These are phyloP conservation scores for Mucor lusitanicus DNA, from an alignment of 371 early-diverging fungal species.

Conservation along the genomic window DNA sequence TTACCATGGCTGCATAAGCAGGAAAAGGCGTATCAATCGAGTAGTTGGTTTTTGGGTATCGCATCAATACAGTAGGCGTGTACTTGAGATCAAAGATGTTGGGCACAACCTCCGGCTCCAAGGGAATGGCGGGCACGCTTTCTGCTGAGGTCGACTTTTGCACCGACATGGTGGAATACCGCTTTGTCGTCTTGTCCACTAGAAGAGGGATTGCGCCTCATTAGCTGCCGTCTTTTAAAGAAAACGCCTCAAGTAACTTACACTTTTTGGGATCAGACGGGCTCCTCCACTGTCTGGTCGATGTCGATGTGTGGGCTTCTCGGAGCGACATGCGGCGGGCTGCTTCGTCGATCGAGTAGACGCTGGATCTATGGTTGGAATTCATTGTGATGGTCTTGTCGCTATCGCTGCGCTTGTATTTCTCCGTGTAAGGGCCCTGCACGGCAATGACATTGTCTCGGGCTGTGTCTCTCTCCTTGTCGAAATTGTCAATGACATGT, in stretches of 20 bases:
- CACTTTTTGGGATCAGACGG: slow-evolving; percentile 25
- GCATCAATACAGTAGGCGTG: slow-evolving; percentile 40
- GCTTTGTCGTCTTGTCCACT: not conserved
- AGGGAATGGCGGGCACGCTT: slow-evolving; percentile 1
- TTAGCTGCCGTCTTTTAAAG: not conserved
- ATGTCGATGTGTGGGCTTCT: not conserved
- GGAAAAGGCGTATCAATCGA: slow-evolving; percentile 57
- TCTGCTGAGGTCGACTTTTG: slow-evolving; percentile 1
- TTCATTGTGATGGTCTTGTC: slow-evolving; percentile 14
- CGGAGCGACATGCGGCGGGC: not conserved
- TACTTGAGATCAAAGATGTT: slow-evolving; percentile 46
- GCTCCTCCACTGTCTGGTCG: slow-evolving; percentile 26
- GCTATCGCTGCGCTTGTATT: slow-evolving; percentile 19
- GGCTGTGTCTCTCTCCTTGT: slow-evolving; percentile 49
- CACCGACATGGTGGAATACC: not conserved
- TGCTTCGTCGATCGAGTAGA: not conserved
- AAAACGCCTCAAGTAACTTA: not conserved
- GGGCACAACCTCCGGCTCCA: slow-evolving; percentile 15
- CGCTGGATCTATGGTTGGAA: slow-evolving; percentile 6
- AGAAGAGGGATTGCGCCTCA: not conserved
- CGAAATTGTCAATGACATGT: slow-evolving; percentile 50
- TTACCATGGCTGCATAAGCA: slow-evolving; percentile 67
- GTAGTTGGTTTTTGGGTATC: slow-evolving; percentile 40
- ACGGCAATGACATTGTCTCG: slow-evolving; percentile 56
- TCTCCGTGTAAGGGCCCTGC: slow-evolving; percentile 51